Evolutionary conservation across 805 yeast genomes (phyloP), one percentile per base, ranked within the genome.

Genomic region (Cyberlindnera bimundalis): DNA sequence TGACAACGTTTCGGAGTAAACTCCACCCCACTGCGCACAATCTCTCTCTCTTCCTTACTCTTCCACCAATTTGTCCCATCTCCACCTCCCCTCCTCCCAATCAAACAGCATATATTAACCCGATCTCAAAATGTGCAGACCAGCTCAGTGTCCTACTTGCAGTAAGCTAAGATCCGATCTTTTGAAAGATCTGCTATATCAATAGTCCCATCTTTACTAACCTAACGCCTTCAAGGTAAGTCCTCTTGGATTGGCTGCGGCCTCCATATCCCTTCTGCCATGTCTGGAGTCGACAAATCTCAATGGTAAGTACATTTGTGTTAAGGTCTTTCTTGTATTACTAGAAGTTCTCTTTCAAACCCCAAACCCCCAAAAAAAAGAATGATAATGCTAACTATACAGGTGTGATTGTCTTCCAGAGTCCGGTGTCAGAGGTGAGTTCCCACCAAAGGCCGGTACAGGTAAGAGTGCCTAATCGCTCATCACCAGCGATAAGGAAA

Each of bases 171-270:
- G n/a, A n/a, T n/a, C n/a, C n/a, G n/a, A n/a, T n/a, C n/a, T n/a
- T n/a, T n/a, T n/a, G n/a, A n/a, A n/a, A n/a, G n/a, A n/a, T n/a
- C n/a, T n/a, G n/a, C n/a, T n/a, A n/a, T n/a, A n/a, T n/a, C n/a
- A n/a, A n/a, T n/a, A n/a, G n/a, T n/a, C n/a, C 17, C 14, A 15
- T 15, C 14, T 13, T 19, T 29, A 33, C 38, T 37, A 36, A 34
- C 40, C n/a, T n/a, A n/a, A 24, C 7, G n/a, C 23, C 8, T 19
- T 3, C 3, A 18, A 44, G 53, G 16, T 20, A 50, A 50, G 26
- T 14, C 37, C 23, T 19, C 54, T 4, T 50, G 54, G 54, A 39
- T 43, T 15, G 52, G 54, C 4, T 47, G 54, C 33, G 54, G 54
- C 8, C 25, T 37, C 12, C 54, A 50, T 30, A 37, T 50, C 42